Percentiles rank a stretch among this genome's conserved stretches.
These are phyloP conservation scores for Saitozyma sp. DNA, from an alignment of 768 basidiomycete species.

Conservation along the genomic window DNA sequence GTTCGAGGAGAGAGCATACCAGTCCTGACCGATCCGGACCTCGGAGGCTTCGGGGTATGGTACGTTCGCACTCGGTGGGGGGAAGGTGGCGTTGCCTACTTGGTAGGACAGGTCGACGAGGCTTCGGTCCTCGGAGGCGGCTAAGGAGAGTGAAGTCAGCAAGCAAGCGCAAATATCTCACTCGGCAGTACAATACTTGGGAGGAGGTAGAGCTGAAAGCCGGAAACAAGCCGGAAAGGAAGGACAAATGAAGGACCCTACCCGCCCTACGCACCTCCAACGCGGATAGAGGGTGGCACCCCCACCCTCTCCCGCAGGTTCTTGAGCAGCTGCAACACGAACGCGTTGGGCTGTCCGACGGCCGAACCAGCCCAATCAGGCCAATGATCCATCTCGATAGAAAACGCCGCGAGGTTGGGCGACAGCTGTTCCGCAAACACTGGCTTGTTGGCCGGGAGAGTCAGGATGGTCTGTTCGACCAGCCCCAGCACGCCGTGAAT, in stretches of 20 bases:
- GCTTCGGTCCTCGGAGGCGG: constrained; percentile 13
- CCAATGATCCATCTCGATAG: constrained; percentile 3
- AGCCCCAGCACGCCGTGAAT: too few species aligned
- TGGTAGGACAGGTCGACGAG: constrained; percentile 4
- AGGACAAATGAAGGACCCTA: neutral
- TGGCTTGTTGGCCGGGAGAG: neutral
- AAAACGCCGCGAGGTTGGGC: constrained; percentile 1
- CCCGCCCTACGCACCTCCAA: constrained; percentile 9
- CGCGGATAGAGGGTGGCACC: constrained; percentile 14
- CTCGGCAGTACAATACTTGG: too few species aligned
- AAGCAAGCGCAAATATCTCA: too few species aligned
- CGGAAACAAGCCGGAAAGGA: too few species aligned
- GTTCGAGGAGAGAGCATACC: constrained; percentile 21
- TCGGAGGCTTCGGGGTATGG: constrained; percentile 20
- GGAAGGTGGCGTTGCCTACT: constrained; percentile 17
- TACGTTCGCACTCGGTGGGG: neutral
- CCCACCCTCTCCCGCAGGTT: constrained; percentile 19
- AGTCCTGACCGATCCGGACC: constrained; percentile 22
- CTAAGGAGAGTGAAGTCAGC: neutral
- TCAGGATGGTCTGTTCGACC: constrained; percentile 1
- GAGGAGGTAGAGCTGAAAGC: too few species aligned
- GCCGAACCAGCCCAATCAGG: constrained; percentile 10
- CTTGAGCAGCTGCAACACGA: constrained; percentile 4
- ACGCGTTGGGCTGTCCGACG: constrained; percentile 10
- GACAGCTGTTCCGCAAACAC: neutral